Conservation (phyloP, 1,139 yeast genomes). For the Kurtzmaniella quercitrusa region DNA sequence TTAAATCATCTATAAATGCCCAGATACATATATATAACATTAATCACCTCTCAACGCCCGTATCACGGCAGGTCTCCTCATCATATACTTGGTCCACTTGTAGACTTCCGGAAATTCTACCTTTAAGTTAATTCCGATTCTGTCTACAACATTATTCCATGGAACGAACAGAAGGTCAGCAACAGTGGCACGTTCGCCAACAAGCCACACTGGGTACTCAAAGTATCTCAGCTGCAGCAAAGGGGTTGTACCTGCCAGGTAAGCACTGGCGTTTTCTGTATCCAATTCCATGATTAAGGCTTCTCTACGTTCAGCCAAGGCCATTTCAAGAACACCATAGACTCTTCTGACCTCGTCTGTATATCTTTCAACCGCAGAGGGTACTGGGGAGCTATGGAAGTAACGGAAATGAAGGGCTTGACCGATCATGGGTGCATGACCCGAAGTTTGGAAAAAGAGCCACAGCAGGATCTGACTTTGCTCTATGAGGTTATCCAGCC, state of each 20-base stretch:
- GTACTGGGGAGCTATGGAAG: conserved; percentile 83
- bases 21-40: conserved; percentile 5
- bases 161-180: conserved; percentile 94
- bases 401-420: conserved; percentile 93
- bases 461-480: conserved; percentile 87
- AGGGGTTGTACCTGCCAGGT: conserved; percentile 86
- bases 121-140: conserved; percentile 84
- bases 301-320: conserved; percentile 89
- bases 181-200: conserved; percentile 83
- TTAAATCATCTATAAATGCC: conserved; percentile 5
- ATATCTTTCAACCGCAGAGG: conserved; percentile 86
- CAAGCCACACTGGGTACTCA: conserved; percentile 94
- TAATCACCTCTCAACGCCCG: conserved; percentile 69
- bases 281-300: conserved; percentile 87
- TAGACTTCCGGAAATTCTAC: conserved; percentile 92
- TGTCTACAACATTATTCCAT: conserved; percentile 93
- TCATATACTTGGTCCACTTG: conserved; percentile 92
- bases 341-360: conserved; percentile 92
- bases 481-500: conserved; percentile 76
- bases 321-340: conserved; percentile 93
- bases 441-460: conserved; percentile 93
- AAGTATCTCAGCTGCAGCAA: conserved; percentile 80
- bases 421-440: conserved; percentile 98
- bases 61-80: conserved; percentile 82
- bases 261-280: conserved; percentile 83